Evolutionary conservation across 352 stramenopile species (phyloP), one percentile per base, ranked within the genome.

Genomic region (Globisporangium emineosum): DNA sequence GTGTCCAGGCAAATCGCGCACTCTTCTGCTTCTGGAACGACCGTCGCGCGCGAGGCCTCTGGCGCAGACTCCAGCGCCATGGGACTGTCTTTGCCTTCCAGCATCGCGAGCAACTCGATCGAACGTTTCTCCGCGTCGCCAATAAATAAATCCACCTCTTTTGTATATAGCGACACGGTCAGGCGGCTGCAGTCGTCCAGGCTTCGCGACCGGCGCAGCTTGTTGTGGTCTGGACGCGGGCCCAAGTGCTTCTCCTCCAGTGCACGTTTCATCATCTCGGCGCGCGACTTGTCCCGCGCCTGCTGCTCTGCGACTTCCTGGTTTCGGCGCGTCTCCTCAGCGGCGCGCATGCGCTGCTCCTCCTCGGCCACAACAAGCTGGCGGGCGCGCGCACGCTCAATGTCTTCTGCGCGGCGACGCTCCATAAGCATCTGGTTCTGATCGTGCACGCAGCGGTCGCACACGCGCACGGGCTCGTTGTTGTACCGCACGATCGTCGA

Each of bases 1-100:
- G 77, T 79, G 5, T 94, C 86, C 4, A 94, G 67, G 50, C 86
- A 94, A 60, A 94, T 91, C n/a, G 86, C 86, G 49, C 86, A 94
- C 62, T 94, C 86, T 17, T 93, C 86, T 0, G 77, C 80, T 63
- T 91, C 83, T 52, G 81, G 75, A 3, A 86, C 80, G 23, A 87
- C 62, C 6, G 78, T 87, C 5, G 71, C 64, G 7, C 32, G 27
- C 1, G 57, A 29, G 0, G 61, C 49, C 21, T 60, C 61, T 4
- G 61, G 25, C 3, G 64, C 60, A 4, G 50, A 61, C 19, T 69
- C 60, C 19, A 76, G 58, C 54, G 65, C 66, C 58, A 68, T 61
- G 65, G 53, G 70, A 57, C 15, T 72, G 65, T 12, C 43, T 57
- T 45, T 56, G 19, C 29, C 60, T 50, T 32, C 54, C 2, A 54